Evolutionary conservation across 2,329 filamentous ascomycete genomes (phyloP).

Genomic region (Botryotinia narcissicola): DNA sequence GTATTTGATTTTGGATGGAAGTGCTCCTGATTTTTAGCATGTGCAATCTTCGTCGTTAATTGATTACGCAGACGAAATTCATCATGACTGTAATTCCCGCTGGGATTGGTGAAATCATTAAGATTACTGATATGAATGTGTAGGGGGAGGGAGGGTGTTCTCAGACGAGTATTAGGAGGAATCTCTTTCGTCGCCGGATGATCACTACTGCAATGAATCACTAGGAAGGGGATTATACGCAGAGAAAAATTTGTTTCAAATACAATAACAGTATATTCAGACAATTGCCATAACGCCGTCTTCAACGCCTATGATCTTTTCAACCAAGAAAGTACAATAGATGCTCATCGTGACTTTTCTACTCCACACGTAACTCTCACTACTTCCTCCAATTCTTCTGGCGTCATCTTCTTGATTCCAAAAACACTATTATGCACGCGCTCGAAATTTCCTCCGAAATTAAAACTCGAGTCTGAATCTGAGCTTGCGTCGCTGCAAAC

Average conservation of each 20-base stretch:
- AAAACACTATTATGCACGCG: constrained; percentile 54
- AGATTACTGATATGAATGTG: too few species aligned
- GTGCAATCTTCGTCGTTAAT: background rate
- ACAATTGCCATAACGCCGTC: background rate
- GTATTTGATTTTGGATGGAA: background rate
- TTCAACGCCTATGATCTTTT: background rate
- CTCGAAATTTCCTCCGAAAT: constrained; percentile 39
- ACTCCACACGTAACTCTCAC: background rate
- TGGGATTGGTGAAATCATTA: too few species aligned
- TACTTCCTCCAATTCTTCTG: constrained; percentile 40
- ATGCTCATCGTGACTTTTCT: background rate
- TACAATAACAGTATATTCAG: background rate
- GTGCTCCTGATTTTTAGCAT: background rate
- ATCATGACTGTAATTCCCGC: background rate
- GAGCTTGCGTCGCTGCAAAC: constrained; percentile 20
- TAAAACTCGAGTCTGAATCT: constrained; percentile 20
- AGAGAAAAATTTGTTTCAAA: background rate
- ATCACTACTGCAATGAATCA: background rate
- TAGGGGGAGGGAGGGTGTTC: background rate
- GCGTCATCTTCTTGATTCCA: constrained; percentile 66
- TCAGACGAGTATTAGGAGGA: background rate
- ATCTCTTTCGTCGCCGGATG: background rate
- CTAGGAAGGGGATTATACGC: background rate
- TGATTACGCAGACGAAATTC: background rate
- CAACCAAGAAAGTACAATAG: background rate